These are phyloP conservation scores for Diutina neorugosa DNA, from an alignment of 1,139 yeast species.

Conservation along the genomic window DNA sequence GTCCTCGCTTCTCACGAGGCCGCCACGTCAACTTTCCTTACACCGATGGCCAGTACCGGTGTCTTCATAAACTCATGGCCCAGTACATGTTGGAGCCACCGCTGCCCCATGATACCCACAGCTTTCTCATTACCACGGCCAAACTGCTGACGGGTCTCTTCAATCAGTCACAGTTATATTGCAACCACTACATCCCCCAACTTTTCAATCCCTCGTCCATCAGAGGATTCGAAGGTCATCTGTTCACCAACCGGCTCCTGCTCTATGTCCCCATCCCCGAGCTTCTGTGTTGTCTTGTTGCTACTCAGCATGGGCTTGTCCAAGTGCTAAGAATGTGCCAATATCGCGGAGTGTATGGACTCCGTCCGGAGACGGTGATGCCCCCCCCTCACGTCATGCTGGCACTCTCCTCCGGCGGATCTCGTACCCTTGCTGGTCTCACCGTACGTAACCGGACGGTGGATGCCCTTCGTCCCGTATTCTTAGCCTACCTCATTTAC, in stretches of 20 bases:
- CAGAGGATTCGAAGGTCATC: constrained; percentile 26
- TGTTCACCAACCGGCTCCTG: constrained; percentile 38
- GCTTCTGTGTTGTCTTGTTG: constrained; percentile 40
- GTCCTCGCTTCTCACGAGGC: neutral
- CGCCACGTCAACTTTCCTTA: constrained; percentile 14
- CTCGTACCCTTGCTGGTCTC: neutral
- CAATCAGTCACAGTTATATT: constrained; percentile 34
- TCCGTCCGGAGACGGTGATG: constrained; percentile 50
- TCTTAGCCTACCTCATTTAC: neutral
- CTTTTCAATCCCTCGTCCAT: constrained; percentile 24
- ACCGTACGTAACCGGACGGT: constrained; percentile 1
- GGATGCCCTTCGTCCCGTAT: neutral
- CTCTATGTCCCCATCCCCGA: constrained; percentile 41
- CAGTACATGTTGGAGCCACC: neutral
- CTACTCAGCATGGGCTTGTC: constrained; percentile 48
- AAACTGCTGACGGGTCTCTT: constrained; percentile 33
- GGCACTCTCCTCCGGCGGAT: neutral
- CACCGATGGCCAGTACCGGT: constrained; percentile 25
- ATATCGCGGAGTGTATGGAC: constrained; percentile 41
- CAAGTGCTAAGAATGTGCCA: constrained; percentile 45
- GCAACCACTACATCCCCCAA: constrained; percentile 36
- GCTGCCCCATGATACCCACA: constrained; percentile 7
- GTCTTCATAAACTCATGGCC: constrained; percentile 16
- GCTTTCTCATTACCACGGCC: constrained; percentile 33
- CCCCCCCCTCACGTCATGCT: constrained; percentile 13